Conservation (phyloP, 768 basidiomycete genomes). For the Naganishia kalamii region DNA sequence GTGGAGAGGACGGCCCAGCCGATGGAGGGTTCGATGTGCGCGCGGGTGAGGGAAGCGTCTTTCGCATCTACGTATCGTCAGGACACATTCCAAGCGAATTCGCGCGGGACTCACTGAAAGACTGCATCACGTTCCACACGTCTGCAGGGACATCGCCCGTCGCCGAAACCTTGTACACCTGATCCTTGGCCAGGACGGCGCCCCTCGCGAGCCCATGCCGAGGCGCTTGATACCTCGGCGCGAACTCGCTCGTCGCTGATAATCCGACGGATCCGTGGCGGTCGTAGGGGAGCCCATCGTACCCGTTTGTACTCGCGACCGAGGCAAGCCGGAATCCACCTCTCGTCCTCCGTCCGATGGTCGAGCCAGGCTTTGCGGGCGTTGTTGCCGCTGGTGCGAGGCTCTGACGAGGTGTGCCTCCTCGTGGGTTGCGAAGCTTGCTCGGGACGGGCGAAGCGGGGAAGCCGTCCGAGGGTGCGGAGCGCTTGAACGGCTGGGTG, state of each 20-base stretch:
- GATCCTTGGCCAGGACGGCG: conserved; percentile 1
- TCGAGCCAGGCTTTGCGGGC: not conserved
- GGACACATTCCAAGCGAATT: not conserved
- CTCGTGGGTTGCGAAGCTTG: conserved; percentile 4
- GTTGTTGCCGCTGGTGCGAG: not conserved
- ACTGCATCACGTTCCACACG: not conserved
- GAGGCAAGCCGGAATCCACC: not conserved
- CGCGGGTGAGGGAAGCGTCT: not conserved
- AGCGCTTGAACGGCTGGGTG: not conserved
- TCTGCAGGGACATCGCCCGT: conserved; percentile 2
- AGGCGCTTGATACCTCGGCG: not conserved
- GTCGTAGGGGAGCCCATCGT: not conserved
- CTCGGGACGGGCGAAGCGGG: not conserved
- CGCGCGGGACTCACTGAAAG: not conserved
- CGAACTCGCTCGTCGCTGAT: not conserved
- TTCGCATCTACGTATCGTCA: not conserved
- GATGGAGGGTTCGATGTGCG: not conserved
- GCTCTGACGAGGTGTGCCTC: not conserved
- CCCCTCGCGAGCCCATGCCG: conserved; percentile 1
- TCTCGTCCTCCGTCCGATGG: not conserved
- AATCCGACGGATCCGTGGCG: not conserved
- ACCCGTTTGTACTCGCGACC: not conserved
- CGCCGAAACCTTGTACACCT: not conserved
- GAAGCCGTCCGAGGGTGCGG: not conserved
- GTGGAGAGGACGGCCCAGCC: conserved; percentile 1